Percentiles rank a stretch among this genome's conserved stretches.
phyloP scores from a whole-genome alignment of 305 asterid species.

The Ajuga reptans region DNA sequence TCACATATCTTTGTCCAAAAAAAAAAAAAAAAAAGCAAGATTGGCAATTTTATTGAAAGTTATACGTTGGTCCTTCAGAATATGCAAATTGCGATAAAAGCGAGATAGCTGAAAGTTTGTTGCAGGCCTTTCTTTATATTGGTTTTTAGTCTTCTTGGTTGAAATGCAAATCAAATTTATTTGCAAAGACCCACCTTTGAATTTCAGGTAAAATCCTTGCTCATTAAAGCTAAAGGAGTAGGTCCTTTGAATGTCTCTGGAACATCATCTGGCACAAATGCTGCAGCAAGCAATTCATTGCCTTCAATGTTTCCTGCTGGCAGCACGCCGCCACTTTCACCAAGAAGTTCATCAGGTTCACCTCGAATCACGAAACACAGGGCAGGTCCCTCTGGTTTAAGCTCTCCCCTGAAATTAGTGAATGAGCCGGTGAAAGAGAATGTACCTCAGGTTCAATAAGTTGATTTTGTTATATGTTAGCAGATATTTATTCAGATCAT shows the following conservation, averaged over 20 bases:
- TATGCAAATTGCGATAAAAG: constrained; percentile 12
- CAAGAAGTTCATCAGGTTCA: constrained; percentile 86
- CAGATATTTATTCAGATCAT: constrained; percentile 15
- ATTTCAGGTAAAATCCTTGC: constrained; percentile 74
- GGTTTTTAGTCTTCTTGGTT: not conserved
- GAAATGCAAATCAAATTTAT: constrained; percentile 7
- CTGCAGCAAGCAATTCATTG: constrained; percentile 56
- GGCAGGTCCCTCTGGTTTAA: constrained; percentile 70
- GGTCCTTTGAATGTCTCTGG: constrained; percentile 62
- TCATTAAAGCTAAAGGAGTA: constrained; percentile 65
- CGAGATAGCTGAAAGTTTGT: constrained; percentile 12
- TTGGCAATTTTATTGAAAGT: not conserved
- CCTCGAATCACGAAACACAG: constrained; percentile 79
- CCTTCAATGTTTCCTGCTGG: constrained; percentile 99
- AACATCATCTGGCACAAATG: constrained; percentile 53
- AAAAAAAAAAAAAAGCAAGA: not conserved
- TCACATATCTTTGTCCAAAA: not conserved
- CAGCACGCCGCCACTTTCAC: constrained; percentile 97
- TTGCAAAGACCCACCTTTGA: constrained; percentile 11
- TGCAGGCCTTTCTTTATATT: constrained; percentile 15
- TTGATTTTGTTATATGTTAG: constrained; percentile 16
- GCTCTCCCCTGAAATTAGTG: constrained; percentile 83
- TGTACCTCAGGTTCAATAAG: constrained; percentile 77
- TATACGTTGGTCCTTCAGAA: constrained; percentile 3
- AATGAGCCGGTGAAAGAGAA: constrained; percentile 83